These are phyloP conservation scores for Solanum peruvianum DNA, from an alignment of 257 asterid genomes.

Conservation along the genomic window DNA sequence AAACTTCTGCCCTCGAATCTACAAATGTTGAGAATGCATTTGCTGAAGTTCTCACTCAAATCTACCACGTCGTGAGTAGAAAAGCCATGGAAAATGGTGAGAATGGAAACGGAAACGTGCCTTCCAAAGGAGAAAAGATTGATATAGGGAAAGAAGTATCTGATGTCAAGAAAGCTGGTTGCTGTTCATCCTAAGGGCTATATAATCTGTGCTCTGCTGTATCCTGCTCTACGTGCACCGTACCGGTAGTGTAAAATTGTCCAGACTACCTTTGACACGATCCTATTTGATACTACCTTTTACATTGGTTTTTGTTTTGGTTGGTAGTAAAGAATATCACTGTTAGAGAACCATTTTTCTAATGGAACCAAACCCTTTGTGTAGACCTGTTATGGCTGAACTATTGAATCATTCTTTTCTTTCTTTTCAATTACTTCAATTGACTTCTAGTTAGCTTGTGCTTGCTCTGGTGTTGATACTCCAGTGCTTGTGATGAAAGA, in stretches of 20 bases:
- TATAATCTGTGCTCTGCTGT: not conserved
- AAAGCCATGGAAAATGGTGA: slow-evolving; percentile 60
- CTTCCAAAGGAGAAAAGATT: slow-evolving; percentile 66
- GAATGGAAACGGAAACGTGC: slow-evolving; percentile 32
- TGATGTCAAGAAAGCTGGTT: slow-evolving; percentile 51
- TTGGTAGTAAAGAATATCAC: not conserved
- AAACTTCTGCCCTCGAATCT: slow-evolving; percentile 75
- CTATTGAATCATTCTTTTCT: not conserved
- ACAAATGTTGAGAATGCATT: slow-evolving; percentile 70
- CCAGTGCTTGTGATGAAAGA: not conserved
- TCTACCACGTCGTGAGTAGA: slow-evolving; percentile 56
- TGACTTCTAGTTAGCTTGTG: not conserved
- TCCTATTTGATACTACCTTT: not conserved
- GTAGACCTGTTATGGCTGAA: not conserved
- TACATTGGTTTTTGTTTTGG: not conserved
- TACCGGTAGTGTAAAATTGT: not conserved
- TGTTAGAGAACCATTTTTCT: not conserved
- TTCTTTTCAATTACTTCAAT: not conserved
- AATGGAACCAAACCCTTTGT: not conserved
- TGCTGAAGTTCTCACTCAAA: slow-evolving; percentile 67
- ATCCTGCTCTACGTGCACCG: not conserved
- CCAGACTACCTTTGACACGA: not conserved
- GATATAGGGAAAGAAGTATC: slow-evolving; percentile 66
- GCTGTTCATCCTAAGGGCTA: slow-evolving; percentile 35
- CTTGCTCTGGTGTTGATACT: not conserved